A percentile compares a stretch with the other conserved stretches of the same genome.
These are phyloP conservation scores for Leccinum sublutescens DNA, from an alignment of 768 basidiomycete genomes.

Conservation along the genomic window DNA sequence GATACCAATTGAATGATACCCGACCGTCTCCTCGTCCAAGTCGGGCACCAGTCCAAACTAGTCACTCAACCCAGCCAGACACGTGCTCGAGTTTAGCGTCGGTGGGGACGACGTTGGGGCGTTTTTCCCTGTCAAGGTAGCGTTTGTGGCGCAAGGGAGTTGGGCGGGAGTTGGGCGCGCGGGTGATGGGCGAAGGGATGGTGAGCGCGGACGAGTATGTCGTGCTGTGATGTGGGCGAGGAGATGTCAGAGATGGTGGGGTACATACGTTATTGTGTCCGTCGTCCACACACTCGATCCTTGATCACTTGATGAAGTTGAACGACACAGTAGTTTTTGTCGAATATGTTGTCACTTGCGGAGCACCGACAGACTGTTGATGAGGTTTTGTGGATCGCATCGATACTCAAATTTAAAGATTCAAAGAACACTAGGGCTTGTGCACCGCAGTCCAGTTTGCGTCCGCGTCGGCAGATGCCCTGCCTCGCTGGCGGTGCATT, in stretches of 20 bases:
- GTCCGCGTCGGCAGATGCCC: too few species aligned
- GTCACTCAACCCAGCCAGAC: slow-evolving; percentile 75
- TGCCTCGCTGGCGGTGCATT: neutral
- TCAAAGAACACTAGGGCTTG: too few species aligned
- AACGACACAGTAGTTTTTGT: too few species aligned
- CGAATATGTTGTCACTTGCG: too few species aligned
- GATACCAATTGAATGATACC: slow-evolving; percentile 86
- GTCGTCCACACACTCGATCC: too few species aligned
- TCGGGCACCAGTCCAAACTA: slow-evolving; percentile 65
- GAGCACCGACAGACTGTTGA: too few species aligned
- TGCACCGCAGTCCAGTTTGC: too few species aligned
- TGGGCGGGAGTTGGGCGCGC: slow-evolving; percentile 66
- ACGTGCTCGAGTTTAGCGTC: slow-evolving; percentile 83
- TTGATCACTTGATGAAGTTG: too few species aligned
- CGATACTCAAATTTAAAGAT: too few species aligned
- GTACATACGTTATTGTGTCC: too few species aligned
- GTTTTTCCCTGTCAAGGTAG: slow-evolving; percentile 91
- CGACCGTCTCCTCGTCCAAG: slow-evolving; percentile 50
- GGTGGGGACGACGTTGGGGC: slow-evolving; percentile 77
- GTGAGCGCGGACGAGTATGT: slow-evolving; percentile 55
- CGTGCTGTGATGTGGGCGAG: slow-evolving; percentile 39
- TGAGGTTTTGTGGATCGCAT: too few species aligned
- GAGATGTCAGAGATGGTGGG: too few species aligned
- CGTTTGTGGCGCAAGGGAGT: slow-evolving; percentile 79
- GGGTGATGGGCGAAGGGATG: slow-evolving; percentile 52